Base-by-base conservation (phyloP, 371 early-diverging fungal species). In the Actinomortierella ambigua region DNA sequence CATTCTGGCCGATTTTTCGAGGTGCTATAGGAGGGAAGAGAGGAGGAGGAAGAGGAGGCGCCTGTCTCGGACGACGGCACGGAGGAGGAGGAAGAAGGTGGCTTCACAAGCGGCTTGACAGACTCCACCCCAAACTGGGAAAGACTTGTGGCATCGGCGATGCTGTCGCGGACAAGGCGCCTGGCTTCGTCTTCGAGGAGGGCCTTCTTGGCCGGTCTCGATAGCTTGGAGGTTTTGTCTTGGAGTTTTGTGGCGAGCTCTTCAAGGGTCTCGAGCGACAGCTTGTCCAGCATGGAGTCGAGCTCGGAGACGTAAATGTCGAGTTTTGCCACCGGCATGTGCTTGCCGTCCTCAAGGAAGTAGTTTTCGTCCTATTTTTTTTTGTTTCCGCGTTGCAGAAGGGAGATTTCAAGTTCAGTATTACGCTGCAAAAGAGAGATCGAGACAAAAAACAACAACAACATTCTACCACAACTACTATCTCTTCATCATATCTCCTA, bases 321-420 rank as follows among this genome's bases (percentile, higher is more conserved):
- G 26, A 90, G 81, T 53, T 86, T 77, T 44, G 80, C 82, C 41
- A 84, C 81, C 17, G 88, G 69, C 5, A 82, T 69, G 20, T 77
- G 43, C 23, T 70, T 75, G 58, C 70, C 85, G 24, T 80, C 78
- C 22, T 81, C 60, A 39, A 90, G 78, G 70, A 88, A 92, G 77
- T 90, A 92, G 83, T 91, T 89, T 79, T 90, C 80, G 28, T 84
- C 88, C 73, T 80, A 22, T n/a, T n/a, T n/a, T n/a, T n/a, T n/a
- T n/a, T n/a, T n/a, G n/a, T n/a, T n/a, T n/a, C n/a, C n/a, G n/a
- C n/a, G n/a, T n/a, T n/a, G n/a, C n/a, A 53, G 27, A 59, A 41
- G 59, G 48, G 34, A 63, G 18, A 9, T 17, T 14, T 20, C 28
- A 28, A 13, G 15, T 57, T 24, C 26, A 29, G 15, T 27, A 13